Evolutionary conservation across 2,329 filamentous ascomycete species (phyloP), one percentile per base, ranked within the genome.

Genomic region (Claviceps pazoutovae): DNA sequence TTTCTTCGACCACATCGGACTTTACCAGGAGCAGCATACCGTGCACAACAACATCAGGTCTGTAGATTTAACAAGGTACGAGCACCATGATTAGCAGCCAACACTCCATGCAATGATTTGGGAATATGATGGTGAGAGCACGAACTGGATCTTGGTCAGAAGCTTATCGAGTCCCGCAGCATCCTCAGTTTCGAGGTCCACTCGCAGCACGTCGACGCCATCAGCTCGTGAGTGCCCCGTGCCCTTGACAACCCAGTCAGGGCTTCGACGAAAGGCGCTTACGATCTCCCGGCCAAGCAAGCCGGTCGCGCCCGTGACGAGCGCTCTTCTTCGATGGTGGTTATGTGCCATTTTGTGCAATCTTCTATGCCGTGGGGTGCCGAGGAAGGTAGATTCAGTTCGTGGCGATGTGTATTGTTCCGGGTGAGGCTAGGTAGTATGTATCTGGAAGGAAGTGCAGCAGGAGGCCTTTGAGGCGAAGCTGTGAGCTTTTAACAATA

Each of bases 251-350:
- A 72, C 70, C 79, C 88, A 95, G 39, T 58, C 58, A 9, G 49
- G 48, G 19, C 58, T 58, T 52, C 75, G 68, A 51, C 82, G 72
- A 64, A 95, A 95, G 13, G 78, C 79, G 55, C 76, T 79, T 51
- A 83, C 73, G 11, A 95, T 84, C 65, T 93, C 82, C 44, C 88
- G 80, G 48, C 90, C 89, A 2, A 95, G 76, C 11, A 95, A 75
- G 51, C 89, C 89, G 19, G 86, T 91, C 39, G 88, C 88, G 53
- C 89, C 89, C 6, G 89, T 95, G 51, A 95, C 72, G 26, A 95
- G 74, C 9, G 79, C 88, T 26, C 75, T 82, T 14, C 59, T 59
- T 36, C 30, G 57, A 6, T 2, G 9, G 1, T 34, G 9, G 1
- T 14, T 41, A 1, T 39, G 26, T 11, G 52, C 1, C 52, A 53